Conservation (phyloP, 345 rosid species). For the Atalantia buxifolia region DNA sequence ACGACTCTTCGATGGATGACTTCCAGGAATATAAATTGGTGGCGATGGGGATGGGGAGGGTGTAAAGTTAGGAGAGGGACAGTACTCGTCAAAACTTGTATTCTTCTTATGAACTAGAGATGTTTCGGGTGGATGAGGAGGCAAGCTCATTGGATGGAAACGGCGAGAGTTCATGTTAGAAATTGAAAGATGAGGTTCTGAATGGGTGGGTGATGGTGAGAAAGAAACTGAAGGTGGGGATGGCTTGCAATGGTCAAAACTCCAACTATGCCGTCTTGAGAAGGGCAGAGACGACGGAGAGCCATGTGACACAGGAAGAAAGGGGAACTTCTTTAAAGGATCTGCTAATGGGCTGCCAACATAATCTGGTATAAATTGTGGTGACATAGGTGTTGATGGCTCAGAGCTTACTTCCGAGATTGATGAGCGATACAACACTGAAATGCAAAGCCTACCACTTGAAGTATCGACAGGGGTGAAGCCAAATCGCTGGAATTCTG, state of each 20-base stretch:
- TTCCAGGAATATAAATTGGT: conserved; percentile 50
- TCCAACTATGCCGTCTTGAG: conserved; percentile 89
- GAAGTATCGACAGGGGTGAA: conserved; percentile 84
- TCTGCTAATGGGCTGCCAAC: conserved; percentile 98
- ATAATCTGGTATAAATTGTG: conserved; percentile 81
- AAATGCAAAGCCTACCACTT: conserved; percentile 84
- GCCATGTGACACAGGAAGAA: conserved; percentile 63
- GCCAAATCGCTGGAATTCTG: conserved; percentile 79
- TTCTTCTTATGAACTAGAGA: conserved; percentile 43
- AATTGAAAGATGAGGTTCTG: conserved; percentile 56
- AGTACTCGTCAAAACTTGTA: conserved; percentile 48
- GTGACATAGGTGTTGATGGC: conserved; percentile 71
- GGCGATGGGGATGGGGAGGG: conserved; percentile 73
- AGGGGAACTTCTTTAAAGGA: conserved; percentile 76
- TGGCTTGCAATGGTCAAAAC: conserved; percentile 57
- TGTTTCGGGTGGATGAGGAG: conserved; percentile 62
- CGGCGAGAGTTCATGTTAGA: conserved; percentile 49
- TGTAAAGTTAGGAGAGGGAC: conserved; percentile 58
- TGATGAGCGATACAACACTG: conserved; percentile 60
- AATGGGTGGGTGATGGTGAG: conserved; percentile 83
- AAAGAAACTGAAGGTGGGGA: conserved; percentile 66
- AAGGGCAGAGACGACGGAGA: conserved; percentile 82
- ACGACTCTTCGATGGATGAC: conserved; percentile 37
- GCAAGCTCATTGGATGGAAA: conserved; percentile 37
- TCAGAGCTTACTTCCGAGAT: conserved; percentile 63